phyloP scores from a whole-genome alignment of 495 filamentous ascomycete genomes.

The Parathielavia appendiculata region DNA sequence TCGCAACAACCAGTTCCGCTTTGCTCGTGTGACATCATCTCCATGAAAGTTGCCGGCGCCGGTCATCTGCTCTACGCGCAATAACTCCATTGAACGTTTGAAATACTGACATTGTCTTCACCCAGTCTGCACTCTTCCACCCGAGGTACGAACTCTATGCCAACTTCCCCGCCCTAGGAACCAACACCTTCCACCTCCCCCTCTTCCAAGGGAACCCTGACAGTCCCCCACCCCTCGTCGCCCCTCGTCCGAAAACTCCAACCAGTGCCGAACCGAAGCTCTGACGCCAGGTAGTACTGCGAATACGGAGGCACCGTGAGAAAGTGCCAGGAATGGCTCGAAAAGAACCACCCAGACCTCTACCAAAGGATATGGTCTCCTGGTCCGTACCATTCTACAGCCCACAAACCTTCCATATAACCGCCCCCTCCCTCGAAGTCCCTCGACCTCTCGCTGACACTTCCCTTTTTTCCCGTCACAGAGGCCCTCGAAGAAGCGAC shows the following conservation, averaged over 20 bases:
- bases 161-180: background rate
- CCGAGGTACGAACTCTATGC: conserved; percentile 62
- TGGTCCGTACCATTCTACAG: conserved; percentile 47
- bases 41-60: conserved; percentile 13
- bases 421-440: background rate
- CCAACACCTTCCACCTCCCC: background rate
- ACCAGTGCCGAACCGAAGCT: background rate
- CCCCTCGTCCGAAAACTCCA: background rate
- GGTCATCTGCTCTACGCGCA: conserved; percentile 11
- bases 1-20: background rate
- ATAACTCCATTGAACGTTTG: background rate
- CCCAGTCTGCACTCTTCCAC: conserved; percentile 84
- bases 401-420: background rate
- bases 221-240: no score
- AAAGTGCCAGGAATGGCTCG: conserved; percentile 95
- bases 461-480: conserved; percentile 29
- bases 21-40: conserved; percentile 24
- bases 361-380: conserved; percentile 77
- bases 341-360: conserved; percentile 64
- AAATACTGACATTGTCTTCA: conserved; percentile 8
- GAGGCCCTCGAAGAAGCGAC: conserved; percentile 80
- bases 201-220: no score
- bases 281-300: conserved; percentile 64
- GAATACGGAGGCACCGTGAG: conserved; percentile 97
- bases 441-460: background rate